These are phyloP conservation scores for Alternaria gansuensis DNA, from an alignment of 2,329 filamentous ascomycete genomes.

Conservation along the genomic window DNA sequence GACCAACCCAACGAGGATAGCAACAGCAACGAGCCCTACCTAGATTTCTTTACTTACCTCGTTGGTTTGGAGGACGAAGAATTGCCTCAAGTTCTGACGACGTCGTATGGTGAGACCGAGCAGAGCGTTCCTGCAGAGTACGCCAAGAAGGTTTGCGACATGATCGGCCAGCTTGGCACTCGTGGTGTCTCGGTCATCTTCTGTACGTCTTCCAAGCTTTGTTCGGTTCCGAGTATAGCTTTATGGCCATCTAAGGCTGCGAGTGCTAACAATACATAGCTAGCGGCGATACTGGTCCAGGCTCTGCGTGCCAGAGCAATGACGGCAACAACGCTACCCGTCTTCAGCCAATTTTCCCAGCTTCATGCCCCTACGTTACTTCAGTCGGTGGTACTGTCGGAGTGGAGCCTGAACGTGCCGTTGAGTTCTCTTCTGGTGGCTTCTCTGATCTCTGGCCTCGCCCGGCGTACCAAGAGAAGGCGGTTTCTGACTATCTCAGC, in stretches of 20 bases:
- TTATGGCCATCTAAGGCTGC: neutral
- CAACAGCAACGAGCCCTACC: conserved; percentile 60
- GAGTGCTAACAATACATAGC: conserved; percentile 15
- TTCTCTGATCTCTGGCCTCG: conserved; percentile 57
- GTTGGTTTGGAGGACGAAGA: conserved; percentile 44
- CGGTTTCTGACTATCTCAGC: conserved; percentile 52
- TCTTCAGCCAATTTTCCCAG: conserved; percentile 59
- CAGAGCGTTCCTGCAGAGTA: conserved; percentile 52
- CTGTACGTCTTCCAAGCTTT: conserved; percentile 14
- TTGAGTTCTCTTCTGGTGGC: conserved; percentile 56
- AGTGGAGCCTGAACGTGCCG: conserved; percentile 53
- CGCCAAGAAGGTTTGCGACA: conserved; percentile 51
- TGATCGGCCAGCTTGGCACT: conserved; percentile 53
- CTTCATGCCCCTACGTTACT: conserved; percentile 60
- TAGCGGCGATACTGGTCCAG: conserved; percentile 53
- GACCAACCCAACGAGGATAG: conserved; percentile 55
- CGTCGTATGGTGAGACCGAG: conserved; percentile 55
- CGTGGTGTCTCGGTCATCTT: conserved; percentile 55
- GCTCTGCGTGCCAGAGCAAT: conserved; percentile 57
- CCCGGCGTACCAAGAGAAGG: conserved; percentile 55
- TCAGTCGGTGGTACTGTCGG: conserved; percentile 56
- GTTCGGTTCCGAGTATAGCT: neutral
- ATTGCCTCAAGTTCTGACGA: conserved; percentile 52
- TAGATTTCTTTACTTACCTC: conserved; percentile 53
- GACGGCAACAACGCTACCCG: conserved; percentile 56